Evolutionary conservation across 2,329 filamentous ascomycete species (phyloP), one percentile per base, ranked within the genome.

Genomic region (Botrytis hyacinthi): DNA sequence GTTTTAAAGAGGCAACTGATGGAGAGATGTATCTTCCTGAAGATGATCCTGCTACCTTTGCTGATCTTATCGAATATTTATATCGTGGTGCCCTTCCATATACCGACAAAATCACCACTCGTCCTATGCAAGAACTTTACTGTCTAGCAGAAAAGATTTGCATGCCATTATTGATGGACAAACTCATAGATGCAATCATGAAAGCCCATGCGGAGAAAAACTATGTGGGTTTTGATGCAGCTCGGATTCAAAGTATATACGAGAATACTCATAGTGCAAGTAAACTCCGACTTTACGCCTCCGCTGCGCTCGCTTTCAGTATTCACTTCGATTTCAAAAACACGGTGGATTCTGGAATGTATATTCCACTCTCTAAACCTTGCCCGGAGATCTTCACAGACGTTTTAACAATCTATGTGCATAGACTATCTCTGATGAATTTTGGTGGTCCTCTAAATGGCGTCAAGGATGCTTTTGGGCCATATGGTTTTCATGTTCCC

Each of bases 1-100:
- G 40, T 2, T 75, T 66, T 18, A 20, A 66, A 44, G 74, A 74
- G 22, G 46, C 65, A 16, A 4, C 1, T 9, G 26, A 46, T 4
- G 66, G 70, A 6, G 42, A 42, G 9, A 73, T 75, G 22, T 51
- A 54, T 32, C 48, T 77, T 20, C 61, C 72, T 8, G 72, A 76
- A n/a, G 73, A 74, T 29, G n/a, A 71, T 67, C 35, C 61, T 18
- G 57, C 48, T 18, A 8, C 44, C 14, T 12, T 70, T 14, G 26
- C 46, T 22, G 22, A 54, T 29, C 42, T 75, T 0, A 61, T 73
- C n/a, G 60, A 61, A 32, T 73, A 46, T 3, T 18, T 74, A 1
- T 73, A 71, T 68, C 62, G 46, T 16, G 66, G 40, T 1, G 22
- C 20, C 1, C 37, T 74, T 37, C 74, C 68, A n/a, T 6, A 54